Conservation (phyloP, 108 stramenopile genomes). For the Epithemia pelagica region DNA sequence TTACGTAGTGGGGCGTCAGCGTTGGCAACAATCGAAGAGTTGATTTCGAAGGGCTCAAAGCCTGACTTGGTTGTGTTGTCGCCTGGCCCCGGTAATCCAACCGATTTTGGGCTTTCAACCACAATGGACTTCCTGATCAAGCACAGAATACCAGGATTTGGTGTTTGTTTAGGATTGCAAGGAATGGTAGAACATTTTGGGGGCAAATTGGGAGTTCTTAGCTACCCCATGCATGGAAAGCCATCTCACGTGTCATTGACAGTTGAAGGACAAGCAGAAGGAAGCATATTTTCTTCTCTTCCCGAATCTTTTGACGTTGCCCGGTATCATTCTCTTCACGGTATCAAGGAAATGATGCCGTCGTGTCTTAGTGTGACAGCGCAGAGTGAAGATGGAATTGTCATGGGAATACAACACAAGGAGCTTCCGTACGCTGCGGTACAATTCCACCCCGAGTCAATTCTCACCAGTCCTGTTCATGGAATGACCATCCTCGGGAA, state of each 20-base stretch:
- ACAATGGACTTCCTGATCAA: constrained; percentile 75
- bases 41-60: constrained; percentile 68
- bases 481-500: constrained; percentile 89
- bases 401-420: constrained; percentile 96
- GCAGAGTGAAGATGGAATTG: constrained; percentile 86
- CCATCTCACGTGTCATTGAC: constrained; percentile 79
- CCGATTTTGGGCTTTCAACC: constrained; percentile 84
- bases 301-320: constrained; percentile 90
- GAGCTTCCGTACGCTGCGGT: constrained; percentile 94
- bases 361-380: constrained; percentile 82
- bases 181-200: constrained; percentile 98
- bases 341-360: constrained; percentile 75
- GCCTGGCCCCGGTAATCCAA: constrained; percentile 96
- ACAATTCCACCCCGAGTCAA: constrained; percentile 98
- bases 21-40: constrained; percentile 52
- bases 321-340: constrained; percentile 95
- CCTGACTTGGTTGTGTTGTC: constrained; percentile 91
- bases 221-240: constrained; percentile 97
- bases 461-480: constrained; percentile 85
- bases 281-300: constrained; percentile 83
- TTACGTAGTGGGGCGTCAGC: constrained; percentile 87
- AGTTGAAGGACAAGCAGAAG: constrained; percentile 38
- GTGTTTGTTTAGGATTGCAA: constrained; percentile 96
- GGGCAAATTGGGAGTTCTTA: constrained; percentile 84
- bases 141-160: constrained; percentile 88